A percentile compares a stretch with the other conserved stretches of the same genome.
Conservation (phyloP, 441 rosid genomes). For the Omphalea diandra region DNA sequence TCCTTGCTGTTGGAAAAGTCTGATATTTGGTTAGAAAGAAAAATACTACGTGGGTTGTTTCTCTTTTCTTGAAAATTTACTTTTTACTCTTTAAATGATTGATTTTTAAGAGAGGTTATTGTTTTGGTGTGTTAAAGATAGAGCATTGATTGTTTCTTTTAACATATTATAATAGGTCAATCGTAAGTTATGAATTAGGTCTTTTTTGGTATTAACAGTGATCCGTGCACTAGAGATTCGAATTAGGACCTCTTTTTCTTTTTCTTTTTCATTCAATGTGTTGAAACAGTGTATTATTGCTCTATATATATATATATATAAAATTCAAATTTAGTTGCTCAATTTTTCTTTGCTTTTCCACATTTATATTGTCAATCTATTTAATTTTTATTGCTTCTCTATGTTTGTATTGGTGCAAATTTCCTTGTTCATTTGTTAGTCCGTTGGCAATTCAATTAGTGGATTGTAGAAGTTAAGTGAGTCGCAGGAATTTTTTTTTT, state of each 20-base stretch:
- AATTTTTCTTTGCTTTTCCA: not conserved
- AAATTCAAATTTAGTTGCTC: not conserved
- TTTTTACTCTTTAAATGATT: slow-evolving; percentile 43
- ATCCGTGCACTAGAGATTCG: slow-evolving; percentile 21
- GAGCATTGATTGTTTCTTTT: slow-evolving; percentile 40
- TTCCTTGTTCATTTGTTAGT: slow-evolving; percentile 3
- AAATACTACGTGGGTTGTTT: slow-evolving; percentile 18
- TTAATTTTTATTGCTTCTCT: slow-evolving; percentile 8
- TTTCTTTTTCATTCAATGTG: slow-evolving; percentile 1
- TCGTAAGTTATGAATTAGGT: slow-evolving; percentile 29
- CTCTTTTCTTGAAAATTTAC: slow-evolving; percentile 24
- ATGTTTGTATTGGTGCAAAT: not conserved
- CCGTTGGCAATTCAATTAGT: not conserved
- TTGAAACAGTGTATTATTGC: slow-evolving; percentile 11
- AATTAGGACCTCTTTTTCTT: slow-evolving; percentile 1
- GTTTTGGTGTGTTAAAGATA: slow-evolving; percentile 26
- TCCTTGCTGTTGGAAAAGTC: slow-evolving; percentile 9
- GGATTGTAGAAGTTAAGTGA: not conserved
- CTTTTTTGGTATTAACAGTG: slow-evolving; percentile 22
- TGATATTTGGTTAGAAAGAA: slow-evolving; percentile 26
- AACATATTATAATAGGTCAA: slow-evolving; percentile 40
- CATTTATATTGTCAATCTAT: not conserved
- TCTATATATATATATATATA: not conserved
- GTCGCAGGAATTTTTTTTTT: not conserved
- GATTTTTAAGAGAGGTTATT: slow-evolving; percentile 27